phyloP scores from a whole-genome alignment of 2,329 filamentous ascomycete genomes.

The Exophiala bonariae region DNA sequence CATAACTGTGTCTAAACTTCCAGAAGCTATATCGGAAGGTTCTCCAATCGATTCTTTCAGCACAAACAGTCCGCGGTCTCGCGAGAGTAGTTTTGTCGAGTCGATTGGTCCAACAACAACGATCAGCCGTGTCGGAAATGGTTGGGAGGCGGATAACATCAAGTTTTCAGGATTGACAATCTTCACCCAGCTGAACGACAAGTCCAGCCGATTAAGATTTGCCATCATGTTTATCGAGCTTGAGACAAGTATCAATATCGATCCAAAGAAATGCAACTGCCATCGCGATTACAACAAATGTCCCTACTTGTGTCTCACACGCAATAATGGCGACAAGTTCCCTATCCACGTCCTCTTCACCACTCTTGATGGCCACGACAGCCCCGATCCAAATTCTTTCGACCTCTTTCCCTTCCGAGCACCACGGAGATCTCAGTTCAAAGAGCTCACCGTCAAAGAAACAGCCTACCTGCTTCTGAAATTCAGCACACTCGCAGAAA shows the following conservation, averaged over 20 bases:
- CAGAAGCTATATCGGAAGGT: not conserved
- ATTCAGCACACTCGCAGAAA: constrained; percentile 3
- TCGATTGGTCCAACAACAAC: constrained; percentile 3
- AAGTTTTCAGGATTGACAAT: constrained; percentile 4
- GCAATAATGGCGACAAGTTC: not conserved
- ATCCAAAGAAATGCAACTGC: constrained; percentile 6
- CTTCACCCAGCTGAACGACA: constrained; percentile 3
- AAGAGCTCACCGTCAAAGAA: constrained; percentile 2
- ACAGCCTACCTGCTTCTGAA: constrained; percentile 3
- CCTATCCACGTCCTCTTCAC: constrained; percentile 2
- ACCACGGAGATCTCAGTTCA: constrained; percentile 3
- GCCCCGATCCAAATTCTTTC: constrained; percentile 9
- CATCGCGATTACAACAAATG: constrained; percentile 6
- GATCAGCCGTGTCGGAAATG: constrained; percentile 3
- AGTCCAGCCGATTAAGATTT: not conserved
- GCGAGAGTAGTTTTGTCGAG: constrained; percentile 5
- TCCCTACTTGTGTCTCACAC: constrained; percentile 1
- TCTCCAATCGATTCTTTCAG: constrained; percentile 4
- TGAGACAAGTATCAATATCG: constrained; percentile 1
- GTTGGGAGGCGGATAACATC: constrained; percentile 8
- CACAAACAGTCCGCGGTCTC: constrained; percentile 3
- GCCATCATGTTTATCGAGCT: constrained; percentile 9
- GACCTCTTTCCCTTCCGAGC: constrained; percentile 7
- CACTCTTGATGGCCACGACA: not conserved
- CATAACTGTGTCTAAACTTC: not conserved